These are phyloP conservation scores for Arthroderma uncinatum DNA, from an alignment of 2,329 filamentous ascomycete species.

Conservation along the genomic window DNA sequence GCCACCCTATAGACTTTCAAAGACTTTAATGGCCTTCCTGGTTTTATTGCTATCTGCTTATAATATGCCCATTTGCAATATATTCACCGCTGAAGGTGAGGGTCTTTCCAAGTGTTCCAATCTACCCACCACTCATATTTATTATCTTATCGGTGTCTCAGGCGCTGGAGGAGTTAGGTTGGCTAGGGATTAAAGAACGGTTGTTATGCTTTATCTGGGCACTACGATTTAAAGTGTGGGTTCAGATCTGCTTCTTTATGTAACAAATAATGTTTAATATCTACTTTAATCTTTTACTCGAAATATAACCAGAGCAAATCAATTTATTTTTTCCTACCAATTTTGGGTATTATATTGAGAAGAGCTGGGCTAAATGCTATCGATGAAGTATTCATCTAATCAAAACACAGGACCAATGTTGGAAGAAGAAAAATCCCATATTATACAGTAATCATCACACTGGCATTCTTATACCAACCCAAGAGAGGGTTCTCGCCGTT, in stretches of 20 bases:
- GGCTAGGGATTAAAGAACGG: too few species aligned
- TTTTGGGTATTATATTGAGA: not conserved
- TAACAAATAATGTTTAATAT: too few species aligned
- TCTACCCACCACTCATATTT: too few species aligned
- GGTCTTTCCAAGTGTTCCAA: too few species aligned
- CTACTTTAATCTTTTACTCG: too few species aligned
- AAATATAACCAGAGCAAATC: too few species aligned
- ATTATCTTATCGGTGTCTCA: too few species aligned
- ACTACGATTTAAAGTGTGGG: too few species aligned
- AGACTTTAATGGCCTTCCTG: not conserved
- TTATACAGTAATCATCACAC: constrained; percentile 77
- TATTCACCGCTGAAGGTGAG: too few species aligned
- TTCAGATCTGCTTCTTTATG: not conserved
- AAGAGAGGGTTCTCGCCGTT: constrained; percentile 90
- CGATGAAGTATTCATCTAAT: not conserved
- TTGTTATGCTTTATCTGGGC: too few species aligned
- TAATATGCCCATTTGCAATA: not conserved
- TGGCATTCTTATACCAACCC: constrained; percentile 91
- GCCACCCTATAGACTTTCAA: not conserved
- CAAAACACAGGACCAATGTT: not conserved
- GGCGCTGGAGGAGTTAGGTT: too few species aligned
- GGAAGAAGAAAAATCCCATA: not conserved
- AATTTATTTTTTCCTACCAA: not conserved
- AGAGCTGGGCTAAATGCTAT: not conserved
- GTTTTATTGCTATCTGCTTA: not conserved